phyloP scores from a whole-genome alignment of 2,329 filamentous ascomycete genomes.

The Plectosphaerella sp. region DNA sequence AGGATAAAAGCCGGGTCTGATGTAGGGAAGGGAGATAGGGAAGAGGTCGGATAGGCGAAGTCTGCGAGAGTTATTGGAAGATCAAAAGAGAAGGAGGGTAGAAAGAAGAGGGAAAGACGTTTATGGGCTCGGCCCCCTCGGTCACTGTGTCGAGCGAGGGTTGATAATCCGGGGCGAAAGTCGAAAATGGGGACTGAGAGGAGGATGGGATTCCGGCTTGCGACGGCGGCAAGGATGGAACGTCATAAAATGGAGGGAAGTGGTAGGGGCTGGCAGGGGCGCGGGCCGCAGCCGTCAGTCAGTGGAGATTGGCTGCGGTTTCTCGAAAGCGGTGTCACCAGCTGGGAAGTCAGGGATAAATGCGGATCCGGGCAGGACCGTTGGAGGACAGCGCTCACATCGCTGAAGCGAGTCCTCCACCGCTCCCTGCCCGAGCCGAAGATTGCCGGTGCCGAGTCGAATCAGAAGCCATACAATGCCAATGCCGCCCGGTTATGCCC shows the following conservation, averaged over 20 bases:
- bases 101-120: neutral
- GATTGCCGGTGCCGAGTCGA: constrained; percentile 16
- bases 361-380: neutral
- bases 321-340: neutral
- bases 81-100: neutral
- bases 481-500: neutral
- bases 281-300: too few relatives aligned
- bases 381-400: neutral
- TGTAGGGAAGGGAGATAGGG: neutral
- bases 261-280: neutral
- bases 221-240: neutral
- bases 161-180: neutral
- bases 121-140: too few relatives aligned
- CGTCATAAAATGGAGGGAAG: neutral
- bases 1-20: neutral
- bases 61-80: too few relatives aligned
- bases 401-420: too few relatives aligned
- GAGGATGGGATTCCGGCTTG: neutral
- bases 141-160: too few relatives aligned
- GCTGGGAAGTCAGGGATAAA: neutral
- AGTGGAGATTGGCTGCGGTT: too few relatives aligned
- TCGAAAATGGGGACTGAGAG: neutral
- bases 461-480: neutral
- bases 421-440: constrained; percentile 16
- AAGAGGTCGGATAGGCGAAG: neutral